These are phyloP conservation scores for Aureobasidium subglaciale DNA, from an alignment of 2,329 filamentous ascomycete species.

Conservation along the genomic window DNA sequence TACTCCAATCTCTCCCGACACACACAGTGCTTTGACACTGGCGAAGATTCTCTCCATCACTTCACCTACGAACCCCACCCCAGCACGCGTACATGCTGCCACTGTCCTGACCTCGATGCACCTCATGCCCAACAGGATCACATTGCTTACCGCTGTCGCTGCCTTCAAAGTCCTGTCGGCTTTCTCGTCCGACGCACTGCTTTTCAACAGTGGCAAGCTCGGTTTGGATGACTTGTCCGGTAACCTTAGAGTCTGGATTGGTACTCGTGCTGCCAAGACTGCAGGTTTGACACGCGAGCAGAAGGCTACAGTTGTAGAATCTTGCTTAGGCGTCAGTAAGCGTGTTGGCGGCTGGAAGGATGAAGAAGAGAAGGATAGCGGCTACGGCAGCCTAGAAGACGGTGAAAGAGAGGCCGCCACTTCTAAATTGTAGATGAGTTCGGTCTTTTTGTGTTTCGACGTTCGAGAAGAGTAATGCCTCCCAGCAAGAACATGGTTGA, in stretches of 20 bases:
- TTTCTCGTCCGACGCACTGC: constrained; percentile 29
- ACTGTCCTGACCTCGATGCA: constrained; percentile 34
- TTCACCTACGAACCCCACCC: constrained; percentile 17
- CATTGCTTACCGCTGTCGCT: constrained; percentile 41
- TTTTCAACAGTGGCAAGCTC: constrained; percentile 28
- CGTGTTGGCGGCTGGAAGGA: constrained; percentile 34
- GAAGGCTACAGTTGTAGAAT: constrained; percentile 32
- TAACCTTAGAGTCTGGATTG: constrained; percentile 40
- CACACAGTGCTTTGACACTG: constrained; percentile 51
- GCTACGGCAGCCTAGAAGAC: constrained; percentile 23
- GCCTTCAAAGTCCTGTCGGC: constrained; percentile 35
- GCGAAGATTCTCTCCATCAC: constrained; percentile 51
- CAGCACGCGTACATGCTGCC: constrained; percentile 33
- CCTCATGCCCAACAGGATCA: constrained; percentile 34
- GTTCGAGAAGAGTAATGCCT: not conserved
- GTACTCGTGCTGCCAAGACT: constrained; percentile 35
- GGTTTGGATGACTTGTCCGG: constrained; percentile 39
- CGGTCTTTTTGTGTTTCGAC: not conserved
- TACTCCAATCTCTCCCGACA: constrained; percentile 50
- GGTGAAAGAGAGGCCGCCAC: not conserved
- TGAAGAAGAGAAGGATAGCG: constrained; percentile 24
- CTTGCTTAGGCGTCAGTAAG: constrained; percentile 38
- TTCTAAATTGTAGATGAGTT: not conserved
- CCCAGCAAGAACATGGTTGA: constrained; percentile 4
- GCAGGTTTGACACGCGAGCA: constrained; percentile 35